These are phyloP conservation scores for Marasmius fiardii DNA, from an alignment of 1,284 basidiomycete species.

Conservation along the genomic window DNA sequence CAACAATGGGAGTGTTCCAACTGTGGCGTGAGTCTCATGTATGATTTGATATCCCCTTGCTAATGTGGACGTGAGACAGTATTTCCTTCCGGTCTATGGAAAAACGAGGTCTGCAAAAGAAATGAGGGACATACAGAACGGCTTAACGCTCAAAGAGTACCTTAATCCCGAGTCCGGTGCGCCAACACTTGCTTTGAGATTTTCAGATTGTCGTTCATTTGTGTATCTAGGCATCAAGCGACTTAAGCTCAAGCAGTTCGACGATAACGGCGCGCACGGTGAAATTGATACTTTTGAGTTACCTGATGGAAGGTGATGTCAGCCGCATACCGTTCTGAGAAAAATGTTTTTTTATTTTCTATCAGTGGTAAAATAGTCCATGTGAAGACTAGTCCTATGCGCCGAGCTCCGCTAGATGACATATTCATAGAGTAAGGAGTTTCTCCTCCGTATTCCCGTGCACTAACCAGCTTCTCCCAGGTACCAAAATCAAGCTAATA, in stretches of 20 bases:
- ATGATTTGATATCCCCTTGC: background rate
- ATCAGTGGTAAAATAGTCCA: constrained; percentile 62
- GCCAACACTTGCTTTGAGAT: background rate
- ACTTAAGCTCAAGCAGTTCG: constrained; percentile 23
- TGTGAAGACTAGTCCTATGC: constrained; percentile 39
- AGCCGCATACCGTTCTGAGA: constrained; percentile 8
- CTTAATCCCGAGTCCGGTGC: constrained; percentile 2
- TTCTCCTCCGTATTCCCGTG: background rate
- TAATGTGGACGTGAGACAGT: constrained; percentile 15
- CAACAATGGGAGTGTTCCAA: constrained; percentile 64
- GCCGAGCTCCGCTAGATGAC: constrained; percentile 41
- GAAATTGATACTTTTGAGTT: constrained; percentile 41
- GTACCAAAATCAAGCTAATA: constrained; percentile 62
- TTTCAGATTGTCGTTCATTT: background rate
- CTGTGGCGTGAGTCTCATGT: constrained; percentile 38
- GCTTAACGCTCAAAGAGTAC: constrained; percentile 18
- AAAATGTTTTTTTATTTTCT: constrained; percentile 1
- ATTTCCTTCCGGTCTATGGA: constrained; percentile 22
- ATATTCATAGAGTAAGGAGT: constrained; percentile 37
- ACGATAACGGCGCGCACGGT: constrained; percentile 24
- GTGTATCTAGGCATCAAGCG: constrained; percentile 28
- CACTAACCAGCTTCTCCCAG: background rate
- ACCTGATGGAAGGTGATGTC: constrained; percentile 42
- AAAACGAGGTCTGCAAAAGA: constrained; percentile 29
- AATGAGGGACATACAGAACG: constrained; percentile 29